Percentiles rank a stretch among this genome's conserved stretches.
Conservation (phyloP, 2,329 filamentous ascomycete species). For the Exophiala sideris region DNA sequence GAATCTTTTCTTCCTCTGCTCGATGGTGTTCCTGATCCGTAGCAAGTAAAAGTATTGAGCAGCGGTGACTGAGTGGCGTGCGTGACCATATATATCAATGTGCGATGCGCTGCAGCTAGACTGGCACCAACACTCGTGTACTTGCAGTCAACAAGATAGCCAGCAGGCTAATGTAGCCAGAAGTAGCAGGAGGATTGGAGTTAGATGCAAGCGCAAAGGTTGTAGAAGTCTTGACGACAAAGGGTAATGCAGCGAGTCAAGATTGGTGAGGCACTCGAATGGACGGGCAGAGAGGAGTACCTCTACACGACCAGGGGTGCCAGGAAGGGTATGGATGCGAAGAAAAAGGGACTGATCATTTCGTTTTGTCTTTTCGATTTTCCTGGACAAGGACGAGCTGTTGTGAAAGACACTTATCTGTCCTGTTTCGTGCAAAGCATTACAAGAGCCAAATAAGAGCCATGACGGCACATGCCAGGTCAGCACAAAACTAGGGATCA, state of each 20-base stretch:
- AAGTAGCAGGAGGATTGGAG: background rate
- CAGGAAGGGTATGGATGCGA: background rate
- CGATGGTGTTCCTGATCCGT: background rate
- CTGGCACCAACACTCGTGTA: background rate
- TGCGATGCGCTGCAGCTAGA: conserved; percentile 1
- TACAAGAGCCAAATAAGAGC: conserved; percentile 5
- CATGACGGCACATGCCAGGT: conserved; percentile 15
- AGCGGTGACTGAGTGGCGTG: background rate
- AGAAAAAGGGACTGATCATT: conserved; percentile 6
- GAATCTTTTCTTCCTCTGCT: background rate
- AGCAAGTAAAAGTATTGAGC: background rate
- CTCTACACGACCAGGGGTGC: background rate
- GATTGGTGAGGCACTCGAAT: background rate
- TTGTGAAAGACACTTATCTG: conserved; percentile 1
- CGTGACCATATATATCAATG: conserved; percentile 7
- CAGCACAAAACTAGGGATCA: background rate
- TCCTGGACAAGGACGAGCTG: background rate
- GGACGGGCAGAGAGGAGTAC: conserved; percentile 2
- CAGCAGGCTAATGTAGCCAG: background rate
- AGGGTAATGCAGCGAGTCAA: background rate
- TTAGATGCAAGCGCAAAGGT: background rate
- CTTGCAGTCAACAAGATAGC: background rate
- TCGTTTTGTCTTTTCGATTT: background rate
- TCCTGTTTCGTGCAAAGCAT: background rate
- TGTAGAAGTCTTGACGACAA: conserved; percentile 2